Base-by-base conservation (phyloP, 23 red algal species). In the Gracilariopsis chorda region DNA sequence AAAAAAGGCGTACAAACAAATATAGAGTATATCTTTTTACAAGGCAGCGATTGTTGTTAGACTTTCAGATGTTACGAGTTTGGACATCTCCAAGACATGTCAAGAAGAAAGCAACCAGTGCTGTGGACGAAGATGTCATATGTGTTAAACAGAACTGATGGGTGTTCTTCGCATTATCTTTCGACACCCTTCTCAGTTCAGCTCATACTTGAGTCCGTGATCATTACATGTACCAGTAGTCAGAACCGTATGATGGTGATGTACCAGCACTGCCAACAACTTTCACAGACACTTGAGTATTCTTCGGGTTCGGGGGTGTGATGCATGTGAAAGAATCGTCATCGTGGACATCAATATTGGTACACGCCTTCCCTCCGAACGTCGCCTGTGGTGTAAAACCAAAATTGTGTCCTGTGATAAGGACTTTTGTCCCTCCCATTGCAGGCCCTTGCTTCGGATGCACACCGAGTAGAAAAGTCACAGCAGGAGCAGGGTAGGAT, bases 391-490 rank as follows among this genome's bases (percentile, higher is more conserved):
- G 89, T 1, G 58, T 62, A 13, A 62, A 58, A 30, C 89, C 89
- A 84, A 92, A 92, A 34, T 92, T 92, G 59, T 84, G 79, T 17
- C 89, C 89, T 13, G 64, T 48, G 29, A 92, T 64, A 8, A 68
- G 40, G 0, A 92, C 89, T 63, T 55, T 84, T 34, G 78, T 84
- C 23, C 89, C 89, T 40, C 89, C 89, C 28, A 27, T 8, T 27
- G 89, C 89, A n/a, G 78, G 76, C 32, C 89, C 89, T 24, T 78
- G 65, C 55, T 84, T 76, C 28, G 89, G 89, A 43, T 84, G 60
- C 7, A 92, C 78, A 32, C 78, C 89, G 63, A 92, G 34, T 48
- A 92, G 53, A 78, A 92, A 92, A n/a, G 89, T 83, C 24, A 92
- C 80, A 0, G 58, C 69, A 27, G 89, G 78, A 37, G 58, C 42